A percentile compares a stretch with the other conserved stretches of the same genome.
phyloP scores from a whole-genome alignment of 2,329 filamentous ascomycete species.

The Acrodontium crateriforme region DNA sequence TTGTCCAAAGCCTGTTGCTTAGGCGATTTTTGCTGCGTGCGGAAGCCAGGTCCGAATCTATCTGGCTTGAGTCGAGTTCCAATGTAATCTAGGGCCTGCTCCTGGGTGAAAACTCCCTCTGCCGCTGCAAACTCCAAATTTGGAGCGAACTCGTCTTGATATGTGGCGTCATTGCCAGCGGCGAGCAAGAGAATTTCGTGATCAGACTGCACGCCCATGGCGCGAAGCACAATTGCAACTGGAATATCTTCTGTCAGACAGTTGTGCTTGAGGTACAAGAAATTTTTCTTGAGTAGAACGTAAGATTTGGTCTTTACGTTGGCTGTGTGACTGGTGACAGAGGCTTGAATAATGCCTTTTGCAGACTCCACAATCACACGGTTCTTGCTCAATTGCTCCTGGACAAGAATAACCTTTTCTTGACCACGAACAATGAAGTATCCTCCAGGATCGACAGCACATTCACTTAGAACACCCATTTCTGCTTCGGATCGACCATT shows the following conservation, averaged over 20 bases:
- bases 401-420: constrained; percentile 96
- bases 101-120: constrained; percentile 76
- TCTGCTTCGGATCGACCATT: constrained; percentile 69
- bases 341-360: constrained; percentile 87
- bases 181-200: constrained; percentile 89
- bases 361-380: constrained; percentile 95
- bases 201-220: constrained; percentile 84
- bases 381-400: constrained; percentile 98
- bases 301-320: constrained; percentile 98
- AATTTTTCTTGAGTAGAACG: constrained; percentile 84
- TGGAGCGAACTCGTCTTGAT: constrained; percentile 88
- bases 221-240: constrained; percentile 84
- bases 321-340: constrained; percentile 93
- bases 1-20: constrained; percentile 88
- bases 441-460: constrained; percentile 85
- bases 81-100: constrained; percentile 89
- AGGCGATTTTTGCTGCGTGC: constrained; percentile 59
- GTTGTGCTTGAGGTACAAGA: constrained; percentile 82
- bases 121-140: constrained; percentile 90
- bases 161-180: constrained; percentile 70
- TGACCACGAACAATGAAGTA: constrained; percentile 98
- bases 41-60: constrained; percentile 34
- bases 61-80: constrained; percentile 81
- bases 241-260: constrained; percentile 88
- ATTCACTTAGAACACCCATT: constrained; percentile 90